Evolutionary conservation across 106 monocot species (phyloP).

Genomic region (Allium fistulosum): DNA sequence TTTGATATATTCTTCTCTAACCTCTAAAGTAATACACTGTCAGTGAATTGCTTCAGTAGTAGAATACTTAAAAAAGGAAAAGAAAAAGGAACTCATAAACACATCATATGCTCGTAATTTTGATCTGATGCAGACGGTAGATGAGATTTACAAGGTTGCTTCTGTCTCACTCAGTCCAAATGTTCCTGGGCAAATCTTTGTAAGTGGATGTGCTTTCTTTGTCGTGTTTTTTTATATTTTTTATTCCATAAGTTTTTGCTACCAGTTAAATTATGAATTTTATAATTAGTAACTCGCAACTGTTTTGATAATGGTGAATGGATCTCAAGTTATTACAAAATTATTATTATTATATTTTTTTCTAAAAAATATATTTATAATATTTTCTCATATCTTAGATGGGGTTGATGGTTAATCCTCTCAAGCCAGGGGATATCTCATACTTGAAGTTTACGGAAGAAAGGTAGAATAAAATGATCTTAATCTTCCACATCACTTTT

Average conservation of each 20-base stretch:
- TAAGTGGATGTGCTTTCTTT: slow-evolving; percentile 42
- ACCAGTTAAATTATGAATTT: too few species aligned
- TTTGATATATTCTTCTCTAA: too few species aligned
- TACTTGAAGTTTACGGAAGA: slow-evolving; percentile 73
- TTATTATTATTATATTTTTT: too few species aligned
- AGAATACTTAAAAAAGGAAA: too few species aligned
- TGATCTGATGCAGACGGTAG: slow-evolving; percentile 56
- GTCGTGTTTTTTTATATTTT: not conserved
- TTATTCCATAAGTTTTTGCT: slow-evolving; percentile 7
- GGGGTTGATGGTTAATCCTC: slow-evolving; percentile 99
- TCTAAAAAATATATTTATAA: too few species aligned
- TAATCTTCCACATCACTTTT: not conserved
- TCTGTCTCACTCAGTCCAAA: slow-evolving; percentile 95
- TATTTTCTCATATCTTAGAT: slow-evolving; percentile 42
- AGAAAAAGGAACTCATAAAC: not conserved
- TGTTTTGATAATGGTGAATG: too few species aligned
- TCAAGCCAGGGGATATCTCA: slow-evolving; percentile 93
- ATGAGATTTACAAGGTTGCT: slow-evolving; percentile 97
- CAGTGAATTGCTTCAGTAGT: too few species aligned
- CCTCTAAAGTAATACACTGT: too few species aligned
- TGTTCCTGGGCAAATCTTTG: slow-evolving; percentile 98
- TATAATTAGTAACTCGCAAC: too few species aligned
- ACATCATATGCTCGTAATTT: not conserved
- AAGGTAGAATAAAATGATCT: slow-evolving; percentile 38
- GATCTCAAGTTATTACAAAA: too few species aligned